Evolutionary conservation across 805 yeast genomes (phyloP).

Genomic region (Kockiozyma suomiensis): DNA sequence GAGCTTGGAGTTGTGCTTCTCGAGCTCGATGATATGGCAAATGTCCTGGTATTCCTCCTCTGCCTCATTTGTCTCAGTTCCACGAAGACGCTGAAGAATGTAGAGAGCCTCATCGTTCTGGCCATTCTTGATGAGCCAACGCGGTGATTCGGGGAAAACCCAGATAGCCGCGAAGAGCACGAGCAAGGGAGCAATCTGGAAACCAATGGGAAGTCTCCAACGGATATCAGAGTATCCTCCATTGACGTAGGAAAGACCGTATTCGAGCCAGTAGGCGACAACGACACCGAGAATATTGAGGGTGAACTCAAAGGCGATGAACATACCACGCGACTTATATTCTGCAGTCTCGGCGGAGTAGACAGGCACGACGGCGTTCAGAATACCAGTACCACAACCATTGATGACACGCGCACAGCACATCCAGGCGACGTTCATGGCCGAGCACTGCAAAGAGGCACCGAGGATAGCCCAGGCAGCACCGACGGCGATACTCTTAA

Average conservation of each 20-base stretch:
- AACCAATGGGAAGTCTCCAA: conserved; percentile 74
- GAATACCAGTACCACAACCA: conserved; percentile 39
- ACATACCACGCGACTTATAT: conserved; percentile 42
- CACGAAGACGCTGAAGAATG: conserved; percentile 27
- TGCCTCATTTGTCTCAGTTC: conserved; percentile 24
- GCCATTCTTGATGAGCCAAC: conserved; percentile 72
- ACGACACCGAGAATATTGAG: conserved; percentile 63
- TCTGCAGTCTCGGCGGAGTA: conserved; percentile 76
- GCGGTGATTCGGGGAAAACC: conserved; percentile 79
- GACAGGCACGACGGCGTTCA: conserved; percentile 59
- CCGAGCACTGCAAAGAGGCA: conserved; percentile 59
- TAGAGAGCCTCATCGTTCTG: conserved; percentile 60
- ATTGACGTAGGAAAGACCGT: conserved; percentile 51
- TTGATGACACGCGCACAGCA: conserved; percentile 63
- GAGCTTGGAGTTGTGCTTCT: conserved; percentile 31
- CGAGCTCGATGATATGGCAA: conserved; percentile 32
- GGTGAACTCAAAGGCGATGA: conserved; percentile 66
- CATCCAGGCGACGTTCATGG: conserved; percentile 56
- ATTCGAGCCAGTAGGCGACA: conserved; percentile 71
- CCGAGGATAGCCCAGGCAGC: conserved; percentile 55
- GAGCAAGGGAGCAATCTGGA: conserved; percentile 62
- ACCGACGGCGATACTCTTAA: conserved; percentile 57
- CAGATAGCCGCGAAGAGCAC: conserved; percentile 58
- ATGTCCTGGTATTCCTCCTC: conserved; percentile 26
- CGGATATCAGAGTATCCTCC: conserved; percentile 41